These are phyloP conservation scores for Tulasnella sp. DNA, from an alignment of 768 basidiomycete species.

Conservation along the genomic window DNA sequence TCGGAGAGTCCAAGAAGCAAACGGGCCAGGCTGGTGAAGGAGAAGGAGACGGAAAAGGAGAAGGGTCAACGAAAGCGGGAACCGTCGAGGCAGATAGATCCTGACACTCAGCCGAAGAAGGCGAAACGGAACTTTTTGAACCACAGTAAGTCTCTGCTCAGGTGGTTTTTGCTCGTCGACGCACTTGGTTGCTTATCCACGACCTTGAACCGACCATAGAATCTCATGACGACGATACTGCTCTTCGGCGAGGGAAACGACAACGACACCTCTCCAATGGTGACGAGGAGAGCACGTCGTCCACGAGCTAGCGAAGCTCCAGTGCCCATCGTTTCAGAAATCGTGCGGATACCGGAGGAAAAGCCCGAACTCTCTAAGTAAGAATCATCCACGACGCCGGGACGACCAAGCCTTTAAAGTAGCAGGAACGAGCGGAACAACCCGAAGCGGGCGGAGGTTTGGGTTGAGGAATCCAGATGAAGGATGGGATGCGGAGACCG, in stretches of 20 bases:
- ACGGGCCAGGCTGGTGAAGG: not conserved
- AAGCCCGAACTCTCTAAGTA: slow-evolving; percentile 42
- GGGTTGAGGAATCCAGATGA: slow-evolving; percentile 37
- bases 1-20: not conserved
- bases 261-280: slow-evolving; percentile 13
- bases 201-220: not conserved
- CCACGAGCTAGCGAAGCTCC: slow-evolving; percentile 12
- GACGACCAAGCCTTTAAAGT: slow-evolving; percentile 33
- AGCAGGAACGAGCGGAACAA: slow-evolving; percentile 31
- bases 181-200: not conserved
- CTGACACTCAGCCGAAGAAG: slow-evolving; percentile 8
- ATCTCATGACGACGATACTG: slow-evolving; percentile 12
- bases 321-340: slow-evolving; percentile 18
- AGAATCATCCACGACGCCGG: slow-evolving; percentile 33
- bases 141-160: not conserved
- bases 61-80: not conserved
- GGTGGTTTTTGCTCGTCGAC: not conserved
- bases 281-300: slow-evolving; percentile 20
- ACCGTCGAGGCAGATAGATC: slow-evolving; percentile 1
- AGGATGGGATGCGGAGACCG: slow-evolving; percentile 87
- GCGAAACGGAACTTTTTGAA: not conserved
- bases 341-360: slow-evolving; percentile 46
- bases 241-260: slow-evolving; percentile 16
- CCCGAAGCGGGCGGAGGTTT: slow-evolving; percentile 18
- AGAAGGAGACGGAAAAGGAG: not conserved